Evolutionary conservation across 192 early-diverging fungal genomes (phyloP).

Genomic region (Dissophora globulifera): DNA sequence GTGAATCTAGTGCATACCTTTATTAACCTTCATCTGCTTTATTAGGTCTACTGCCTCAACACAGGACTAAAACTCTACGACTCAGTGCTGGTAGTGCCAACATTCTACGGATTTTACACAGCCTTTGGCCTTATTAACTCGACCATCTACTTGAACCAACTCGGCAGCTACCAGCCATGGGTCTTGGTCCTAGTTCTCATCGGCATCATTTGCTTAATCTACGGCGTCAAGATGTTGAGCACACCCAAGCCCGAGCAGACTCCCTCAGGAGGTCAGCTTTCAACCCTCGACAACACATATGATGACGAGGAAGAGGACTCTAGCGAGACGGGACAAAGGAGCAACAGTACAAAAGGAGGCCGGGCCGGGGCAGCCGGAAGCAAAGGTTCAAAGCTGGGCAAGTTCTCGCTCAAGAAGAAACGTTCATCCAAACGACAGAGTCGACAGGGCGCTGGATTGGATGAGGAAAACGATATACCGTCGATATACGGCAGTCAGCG

Average conservation of each 20-base stretch:
- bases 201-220: slow-evolving; percentile 63
- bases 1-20: neutral
- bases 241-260: slow-evolving; percentile 47
- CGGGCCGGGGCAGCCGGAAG: neutral
- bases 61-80: slow-evolving; percentile 65
- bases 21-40: neutral
- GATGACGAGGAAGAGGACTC: slow-evolving; percentile 26
- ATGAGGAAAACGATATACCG: slow-evolving; percentile 34
- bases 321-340: slow-evolving; percentile 19
- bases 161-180: slow-evolving; percentile 61
- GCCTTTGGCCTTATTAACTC: slow-evolving; percentile 68
- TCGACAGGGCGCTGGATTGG: slow-evolving; percentile 10
- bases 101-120: slow-evolving; percentile 68
- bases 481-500: slow-evolving; percentile 37
- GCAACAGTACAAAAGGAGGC: slow-evolving; percentile 11
- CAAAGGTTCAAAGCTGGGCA: slow-evolving; percentile 8
- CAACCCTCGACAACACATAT: neutral
- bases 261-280: slow-evolving; percentile 7
- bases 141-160: slow-evolving; percentile 66
- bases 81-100: slow-evolving; percentile 68
- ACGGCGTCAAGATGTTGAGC: slow-evolving; percentile 64
- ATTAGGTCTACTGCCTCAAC: slow-evolving; percentile 69
- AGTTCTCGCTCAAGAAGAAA: slow-evolving; percentile 22
- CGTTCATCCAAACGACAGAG: slow-evolving; percentile 20
- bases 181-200: slow-evolving; percentile 59